Conservation (phyloP, 2,329 filamentous ascomycete genomes). For the Cryphonectria parasitica region DNA sequence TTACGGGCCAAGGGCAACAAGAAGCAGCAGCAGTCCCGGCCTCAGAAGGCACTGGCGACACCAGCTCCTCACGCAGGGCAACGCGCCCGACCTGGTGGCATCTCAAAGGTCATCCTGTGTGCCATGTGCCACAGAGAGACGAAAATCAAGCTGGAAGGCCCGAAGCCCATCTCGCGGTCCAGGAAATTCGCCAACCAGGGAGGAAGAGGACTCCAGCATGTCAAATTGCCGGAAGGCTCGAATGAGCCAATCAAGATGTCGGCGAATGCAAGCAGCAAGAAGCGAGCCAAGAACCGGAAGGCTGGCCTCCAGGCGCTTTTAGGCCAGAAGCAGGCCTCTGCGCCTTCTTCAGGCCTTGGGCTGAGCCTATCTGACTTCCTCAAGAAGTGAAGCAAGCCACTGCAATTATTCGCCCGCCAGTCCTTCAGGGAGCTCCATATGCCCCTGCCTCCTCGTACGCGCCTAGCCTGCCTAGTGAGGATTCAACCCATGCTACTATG, state of each 20-base stretch:
- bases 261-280: constrained; percentile 64
- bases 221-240: constrained; percentile 13
- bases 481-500: background rate
- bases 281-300: constrained; percentile 67
- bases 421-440: background rate
- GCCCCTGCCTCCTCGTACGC: no score
- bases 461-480: background rate
- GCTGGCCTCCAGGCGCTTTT: constrained; percentile 68
- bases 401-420: background rate
- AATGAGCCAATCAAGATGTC: constrained; percentile 40
- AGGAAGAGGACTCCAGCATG: constrained; percentile 15
- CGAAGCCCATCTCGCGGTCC: constrained; percentile 38
- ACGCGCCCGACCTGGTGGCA: constrained; percentile 29
- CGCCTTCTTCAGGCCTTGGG: constrained; percentile 42
- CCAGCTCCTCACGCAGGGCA: constrained; percentile 1
- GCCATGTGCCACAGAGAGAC: constrained; percentile 51
- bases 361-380: constrained; percentile 62
- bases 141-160: constrained; percentile 44
- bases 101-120: constrained; percentile 50
- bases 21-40: constrained; percentile 10
- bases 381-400: constrained; percentile 39
- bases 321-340: constrained; percentile 52
- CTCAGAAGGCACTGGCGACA: background rate
- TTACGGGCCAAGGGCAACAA: constrained; percentile 49
- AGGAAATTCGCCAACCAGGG: constrained; percentile 31